phyloP scores from a whole-genome alignment of 202 grass and related monocot genomes.

The Hordeum pubiflorum region DNA sequence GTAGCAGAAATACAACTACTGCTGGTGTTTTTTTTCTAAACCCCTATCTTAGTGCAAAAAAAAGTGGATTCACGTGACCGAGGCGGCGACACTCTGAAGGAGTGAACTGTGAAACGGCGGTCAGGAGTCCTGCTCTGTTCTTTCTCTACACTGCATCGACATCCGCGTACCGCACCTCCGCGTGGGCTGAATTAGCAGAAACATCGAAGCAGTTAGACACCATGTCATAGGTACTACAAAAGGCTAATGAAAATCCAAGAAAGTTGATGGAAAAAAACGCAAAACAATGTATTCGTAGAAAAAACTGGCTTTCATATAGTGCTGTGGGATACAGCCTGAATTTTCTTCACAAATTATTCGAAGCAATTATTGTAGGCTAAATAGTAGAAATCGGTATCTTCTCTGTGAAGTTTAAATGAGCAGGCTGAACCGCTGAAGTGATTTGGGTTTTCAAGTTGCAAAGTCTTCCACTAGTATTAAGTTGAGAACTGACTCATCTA shows the following conservation, averaged over 20 bases:
- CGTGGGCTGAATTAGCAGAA: not conserved
- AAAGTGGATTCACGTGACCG: not conserved
- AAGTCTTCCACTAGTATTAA: not conserved
- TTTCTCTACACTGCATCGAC: not conserved
- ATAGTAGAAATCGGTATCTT: not conserved
- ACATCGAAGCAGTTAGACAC: too few species aligned
- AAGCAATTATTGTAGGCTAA: not conserved
- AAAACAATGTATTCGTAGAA: too few species aligned
- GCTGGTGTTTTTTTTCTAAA: not conserved
- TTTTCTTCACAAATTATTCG: not conserved
- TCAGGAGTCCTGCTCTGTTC: not conserved
- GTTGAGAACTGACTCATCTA: not conserved
- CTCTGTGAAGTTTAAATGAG: not conserved
- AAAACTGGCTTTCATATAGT: too few species aligned
- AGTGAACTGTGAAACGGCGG: slow-evolving; percentile 3
- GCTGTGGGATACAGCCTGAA: not conserved
- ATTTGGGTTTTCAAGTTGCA: not conserved
- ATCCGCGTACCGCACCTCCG: not conserved
- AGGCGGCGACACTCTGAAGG: not conserved
- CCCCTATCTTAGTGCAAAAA: not conserved
- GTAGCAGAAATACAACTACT: not conserved
- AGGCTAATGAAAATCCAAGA: too few species aligned
- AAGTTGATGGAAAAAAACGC: too few species aligned
- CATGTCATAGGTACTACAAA: too few species aligned
- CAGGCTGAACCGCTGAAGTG: not conserved